Evolutionary conservation across 306 rosid genomes (phyloP).

Genomic region (Cyamopsis tetragonoloba): DNA sequence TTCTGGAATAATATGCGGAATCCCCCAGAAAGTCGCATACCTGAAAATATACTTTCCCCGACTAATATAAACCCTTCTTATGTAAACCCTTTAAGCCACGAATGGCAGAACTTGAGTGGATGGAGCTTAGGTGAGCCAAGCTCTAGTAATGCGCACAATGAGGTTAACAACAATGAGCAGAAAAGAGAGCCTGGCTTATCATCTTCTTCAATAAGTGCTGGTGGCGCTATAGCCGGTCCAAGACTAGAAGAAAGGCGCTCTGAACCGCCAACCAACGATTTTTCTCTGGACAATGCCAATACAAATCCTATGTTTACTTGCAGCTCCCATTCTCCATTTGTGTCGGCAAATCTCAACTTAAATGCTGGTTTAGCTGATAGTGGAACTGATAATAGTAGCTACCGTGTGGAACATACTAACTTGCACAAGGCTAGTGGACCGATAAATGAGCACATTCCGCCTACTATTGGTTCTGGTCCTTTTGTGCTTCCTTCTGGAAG

Average conservation of each 20-base stretch:
- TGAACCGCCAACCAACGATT: constrained; percentile 51
- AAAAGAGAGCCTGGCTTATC: constrained; percentile 75
- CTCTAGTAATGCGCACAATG: constrained; percentile 57
- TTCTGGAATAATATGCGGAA: constrained; percentile 62
- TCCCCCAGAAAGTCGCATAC: constrained; percentile 54
- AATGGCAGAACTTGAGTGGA: constrained; percentile 57
- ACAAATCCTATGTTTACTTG: constrained; percentile 44
- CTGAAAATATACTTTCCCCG: constrained; percentile 51
- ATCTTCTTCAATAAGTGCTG: constrained; percentile 50
- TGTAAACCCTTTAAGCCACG: constrained; percentile 49
- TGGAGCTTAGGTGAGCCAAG: constrained; percentile 92
- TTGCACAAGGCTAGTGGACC: constrained; percentile 58
- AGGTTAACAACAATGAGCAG: constrained; percentile 46
- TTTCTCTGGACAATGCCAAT: constrained; percentile 49
- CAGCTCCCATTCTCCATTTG: constrained; percentile 48
- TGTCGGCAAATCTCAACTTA: constrained; percentile 57
- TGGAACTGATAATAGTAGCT: constrained; percentile 35
- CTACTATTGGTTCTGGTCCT: constrained; percentile 46
- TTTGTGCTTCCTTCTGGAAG: constrained; percentile 57
- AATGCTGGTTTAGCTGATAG: constrained; percentile 54
- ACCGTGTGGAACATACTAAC: constrained; percentile 45
- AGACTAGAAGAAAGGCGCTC: constrained; percentile 48
- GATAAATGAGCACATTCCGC: constrained; percentile 45
- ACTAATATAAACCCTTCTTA: constrained; percentile 55
- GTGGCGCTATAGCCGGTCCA: constrained; percentile 47